These are phyloP conservation scores for Helotiales sp. DNA, from an alignment of 2,329 filamentous ascomycete species.

Conservation along the genomic window DNA sequence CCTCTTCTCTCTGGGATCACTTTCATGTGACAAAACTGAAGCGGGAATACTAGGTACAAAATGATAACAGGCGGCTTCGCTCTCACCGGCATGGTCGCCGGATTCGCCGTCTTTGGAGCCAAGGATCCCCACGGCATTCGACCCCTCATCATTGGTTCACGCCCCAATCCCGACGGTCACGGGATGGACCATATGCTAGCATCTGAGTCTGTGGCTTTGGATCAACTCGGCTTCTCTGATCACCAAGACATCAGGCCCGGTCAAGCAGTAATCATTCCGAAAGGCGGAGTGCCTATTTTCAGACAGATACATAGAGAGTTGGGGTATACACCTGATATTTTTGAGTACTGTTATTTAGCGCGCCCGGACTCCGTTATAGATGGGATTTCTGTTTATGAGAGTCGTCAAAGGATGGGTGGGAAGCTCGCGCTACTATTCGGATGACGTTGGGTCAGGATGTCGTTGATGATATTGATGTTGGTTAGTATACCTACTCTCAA, in stretches of 20 bases:
- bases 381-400: slow-evolving; percentile 79
- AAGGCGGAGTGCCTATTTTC: slow-evolving; percentile 71
- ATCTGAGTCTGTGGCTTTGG: slow-evolving; percentile 78
- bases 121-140: slow-evolving; percentile 76
- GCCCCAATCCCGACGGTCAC: slow-evolving; percentile 61
- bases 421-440: slow-evolving; percentile 69
- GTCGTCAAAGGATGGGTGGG: slow-evolving; percentile 79
- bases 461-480: slow-evolving; percentile 70
- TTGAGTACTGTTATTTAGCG: slow-evolving; percentile 83
- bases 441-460: slow-evolving; percentile 64
- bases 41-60: neutral
- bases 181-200: slow-evolving; percentile 80
- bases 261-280: slow-evolving; percentile 78
- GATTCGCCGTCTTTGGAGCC: slow-evolving; percentile 20
- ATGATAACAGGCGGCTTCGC: neutral
- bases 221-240: slow-evolving; percentile 73
- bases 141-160: slow-evolving; percentile 72
- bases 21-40: neutral
- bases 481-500: neutral
- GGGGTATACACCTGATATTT: slow-evolving; percentile 77
- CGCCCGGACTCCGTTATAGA: slow-evolving; percentile 77
- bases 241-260: slow-evolving; percentile 76
- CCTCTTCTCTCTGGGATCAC: neutral
- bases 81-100: neutral
- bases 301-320: slow-evolving; percentile 65